Conservation (phyloP, 1,139 yeast genomes). For the Debaryomyces subglobosus region DNA sequence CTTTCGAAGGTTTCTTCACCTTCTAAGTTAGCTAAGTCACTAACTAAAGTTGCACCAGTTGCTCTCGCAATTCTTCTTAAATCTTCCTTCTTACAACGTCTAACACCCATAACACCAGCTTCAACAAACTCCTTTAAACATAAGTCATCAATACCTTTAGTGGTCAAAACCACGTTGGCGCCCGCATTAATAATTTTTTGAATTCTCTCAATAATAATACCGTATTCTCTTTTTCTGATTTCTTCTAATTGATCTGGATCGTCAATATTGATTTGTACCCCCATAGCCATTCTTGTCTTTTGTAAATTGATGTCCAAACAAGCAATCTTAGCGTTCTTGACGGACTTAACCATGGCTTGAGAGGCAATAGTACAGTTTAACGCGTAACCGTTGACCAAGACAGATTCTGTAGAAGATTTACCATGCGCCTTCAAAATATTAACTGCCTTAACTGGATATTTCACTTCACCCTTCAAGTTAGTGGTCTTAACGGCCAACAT, state of each 20-base stretch:
- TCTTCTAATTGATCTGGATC: constrained; percentile 98
- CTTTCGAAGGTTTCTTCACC: constrained; percentile 97
- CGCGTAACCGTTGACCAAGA: constrained; percentile 91
- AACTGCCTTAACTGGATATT: constrained; percentile 97
- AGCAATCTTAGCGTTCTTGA: constrained; percentile 83
- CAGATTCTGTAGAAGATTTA: constrained; percentile 83
- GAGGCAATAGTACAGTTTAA: constrained; percentile 97
- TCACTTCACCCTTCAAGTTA: constrained; percentile 82
- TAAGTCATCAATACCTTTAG: constrained; percentile 97
- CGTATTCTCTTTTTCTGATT: constrained; percentile 92
- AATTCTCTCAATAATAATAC: constrained; percentile 86
- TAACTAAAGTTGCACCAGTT: constrained; percentile 90
- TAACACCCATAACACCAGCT: constrained; percentile 95
- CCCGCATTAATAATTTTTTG: constrained; percentile 88
- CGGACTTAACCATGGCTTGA: constrained; percentile 88
- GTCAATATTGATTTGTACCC: constrained; percentile 94
- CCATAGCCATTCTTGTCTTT: constrained; percentile 97
- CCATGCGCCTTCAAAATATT: constrained; percentile 97
- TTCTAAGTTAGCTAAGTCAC: constrained; percentile 89
- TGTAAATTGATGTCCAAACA: constrained; percentile 93
- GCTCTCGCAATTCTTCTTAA: constrained; percentile 96
- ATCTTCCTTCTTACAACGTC: constrained; percentile 97
- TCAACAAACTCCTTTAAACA: constrained; percentile 95
- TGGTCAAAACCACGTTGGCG: constrained; percentile 94
- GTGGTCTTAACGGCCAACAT: constrained; percentile 93